Base-by-base conservation (phyloP, 2,329 filamentous ascomycete genomes). In the Blastomyces percursus region DNA sequence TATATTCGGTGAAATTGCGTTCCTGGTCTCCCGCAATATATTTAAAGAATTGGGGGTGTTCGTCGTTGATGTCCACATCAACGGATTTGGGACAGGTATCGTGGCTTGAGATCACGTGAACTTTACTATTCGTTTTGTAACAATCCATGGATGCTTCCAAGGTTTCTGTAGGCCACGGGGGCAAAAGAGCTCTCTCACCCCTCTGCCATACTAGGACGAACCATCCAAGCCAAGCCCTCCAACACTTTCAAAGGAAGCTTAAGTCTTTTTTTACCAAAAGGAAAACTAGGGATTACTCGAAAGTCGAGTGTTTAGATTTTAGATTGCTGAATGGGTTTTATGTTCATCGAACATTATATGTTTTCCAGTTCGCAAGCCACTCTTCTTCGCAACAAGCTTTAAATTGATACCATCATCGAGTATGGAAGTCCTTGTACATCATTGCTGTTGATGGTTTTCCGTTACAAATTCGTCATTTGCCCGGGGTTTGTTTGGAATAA, bases 31-130 rank as follows among this genome's bases (percentile, higher is more conserved):
- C 32, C 6, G 19, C n/a, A 56, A 56, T 7, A 57, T 3, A 38
- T 21, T 35, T 21, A 12, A 57, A 48, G 27, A 38, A 40, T 32
- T 14, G 40, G 40, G 24, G 24, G 42, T 35, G 40, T 48, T 59
- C 24, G 35, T n/a, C 27, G 46, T 59, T n/a, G 7, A 59, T 48
- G 38, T 59, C n/a, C 42, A 16, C 21, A 59, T 48, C 8, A 9
- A 12, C 16, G 24, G 6, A 5, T 27, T 32, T 48, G 24, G 57
- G 57, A 59, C 57, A n/a, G n/a, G n/a, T 27, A 59, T 59, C 24
- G 42, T 59, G 57, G 57, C 57, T 59, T 59, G 7, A 48, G 40
- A 32, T 59, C 57, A 59, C 57, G 57, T 59, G 57, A 32, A 32
- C 3, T 12, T 0, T 11, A 3, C 35, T 38, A 9, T 38, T 7